Conservation (phyloP, 306 rosid species). For the Sphenostylis stenocarpa region DNA sequence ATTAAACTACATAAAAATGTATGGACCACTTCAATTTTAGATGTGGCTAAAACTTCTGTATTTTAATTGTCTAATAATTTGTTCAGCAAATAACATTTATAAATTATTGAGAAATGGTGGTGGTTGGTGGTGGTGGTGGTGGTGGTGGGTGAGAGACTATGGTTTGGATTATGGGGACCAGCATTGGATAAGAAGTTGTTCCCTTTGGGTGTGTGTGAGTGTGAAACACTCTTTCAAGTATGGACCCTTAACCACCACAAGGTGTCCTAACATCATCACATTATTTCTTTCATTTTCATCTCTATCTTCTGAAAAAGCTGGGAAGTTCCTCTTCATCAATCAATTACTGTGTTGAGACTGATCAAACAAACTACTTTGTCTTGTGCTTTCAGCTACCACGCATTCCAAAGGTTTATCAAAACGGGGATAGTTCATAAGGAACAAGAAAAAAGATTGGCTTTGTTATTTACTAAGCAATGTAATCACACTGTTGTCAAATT, state of each 20-base stretch:
- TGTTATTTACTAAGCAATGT: too few species aligned
- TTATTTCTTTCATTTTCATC: neutral
- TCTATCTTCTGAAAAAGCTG: slow-evolving; percentile 7
- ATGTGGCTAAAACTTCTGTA: neutral
- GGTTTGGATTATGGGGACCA: neutral
- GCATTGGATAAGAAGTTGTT: slow-evolving; percentile 11
- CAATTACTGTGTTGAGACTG: neutral
- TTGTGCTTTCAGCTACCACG: neutral
- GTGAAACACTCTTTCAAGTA: slow-evolving; percentile 6
- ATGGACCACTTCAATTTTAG: neutral
- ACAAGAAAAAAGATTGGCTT: too few species aligned
- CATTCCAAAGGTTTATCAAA: too few species aligned
- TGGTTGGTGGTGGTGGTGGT: neutral
- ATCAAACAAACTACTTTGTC: neutral
- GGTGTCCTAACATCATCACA: neutral
- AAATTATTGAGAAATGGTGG: neutral
- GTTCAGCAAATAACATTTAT: too few species aligned
- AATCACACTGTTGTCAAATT: too few species aligned
- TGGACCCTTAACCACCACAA: neutral
- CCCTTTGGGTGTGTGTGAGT: too few species aligned
- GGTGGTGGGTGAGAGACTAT: too few species aligned
- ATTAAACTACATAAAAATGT: too few species aligned
- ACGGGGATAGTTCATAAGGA: neutral
- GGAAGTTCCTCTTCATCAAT: neutral
- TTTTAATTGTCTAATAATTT: too few species aligned